phyloP scores from a whole-genome alignment of 2,329 filamentous ascomycete genomes.

The Ophiocordyceps robertsii region DNA sequence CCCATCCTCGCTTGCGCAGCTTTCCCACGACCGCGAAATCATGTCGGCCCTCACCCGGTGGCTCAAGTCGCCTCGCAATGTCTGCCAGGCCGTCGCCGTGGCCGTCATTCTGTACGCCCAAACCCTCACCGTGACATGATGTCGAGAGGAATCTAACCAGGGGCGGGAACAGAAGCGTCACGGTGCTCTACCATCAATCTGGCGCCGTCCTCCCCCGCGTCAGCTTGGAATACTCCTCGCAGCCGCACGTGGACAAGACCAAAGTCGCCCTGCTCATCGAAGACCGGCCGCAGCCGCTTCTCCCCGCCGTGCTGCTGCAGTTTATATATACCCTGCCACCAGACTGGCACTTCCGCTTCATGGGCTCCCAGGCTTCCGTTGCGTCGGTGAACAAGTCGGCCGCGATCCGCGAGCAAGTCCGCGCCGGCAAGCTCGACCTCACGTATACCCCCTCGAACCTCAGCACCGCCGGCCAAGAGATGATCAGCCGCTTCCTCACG shows the following conservation, averaged over 20 bases:
- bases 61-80: no score
- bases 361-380: conserved; percentile 34
- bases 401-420: conserved; percentile 30
- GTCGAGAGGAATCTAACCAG: no score
- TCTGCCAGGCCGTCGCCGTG: no score
- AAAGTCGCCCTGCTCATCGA: conserved; percentile 39
- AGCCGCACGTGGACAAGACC: background rate
- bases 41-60: no score
- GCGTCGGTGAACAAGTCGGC: conserved; percentile 27
- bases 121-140: no score
- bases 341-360: conserved; percentile 44
- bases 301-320: conserved; percentile 39
- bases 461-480: conserved; percentile 35
- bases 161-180: no score
- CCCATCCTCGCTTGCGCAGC: no score
- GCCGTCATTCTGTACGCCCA: no score
- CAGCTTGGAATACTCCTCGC: background rate
- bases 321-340: conserved; percentile 42
- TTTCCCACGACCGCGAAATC: no score
- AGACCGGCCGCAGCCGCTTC: conserved; percentile 25
- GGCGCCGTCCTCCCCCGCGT: no score
- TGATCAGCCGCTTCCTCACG: conserved; percentile 39
- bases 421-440: conserved; percentile 34
- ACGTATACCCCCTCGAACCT: conserved; percentile 37
- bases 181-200: background rate